phyloP scores from a whole-genome alignment of 2,329 filamentous ascomycete genomes.

The Colletotrichum tropicicola region DNA sequence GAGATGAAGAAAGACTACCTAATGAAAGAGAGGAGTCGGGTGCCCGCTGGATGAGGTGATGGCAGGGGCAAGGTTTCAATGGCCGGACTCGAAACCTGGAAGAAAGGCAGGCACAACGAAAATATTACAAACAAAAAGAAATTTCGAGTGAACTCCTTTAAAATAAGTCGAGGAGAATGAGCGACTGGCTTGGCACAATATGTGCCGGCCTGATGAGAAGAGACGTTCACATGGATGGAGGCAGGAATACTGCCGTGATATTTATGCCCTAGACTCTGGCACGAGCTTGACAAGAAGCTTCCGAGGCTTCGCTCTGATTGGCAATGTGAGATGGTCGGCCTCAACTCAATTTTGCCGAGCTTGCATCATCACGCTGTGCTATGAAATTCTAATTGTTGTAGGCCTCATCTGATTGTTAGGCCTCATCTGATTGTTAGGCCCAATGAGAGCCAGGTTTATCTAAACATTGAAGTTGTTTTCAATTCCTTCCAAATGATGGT shows the following conservation, averaged over 20 bases:
- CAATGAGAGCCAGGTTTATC: no score
- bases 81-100: background rate
- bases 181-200: slow-evolving; percentile 22
- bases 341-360: slow-evolving; percentile 8
- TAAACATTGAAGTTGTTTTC: no score
- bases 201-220: slow-evolving; percentile 34
- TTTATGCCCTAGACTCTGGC: background rate
- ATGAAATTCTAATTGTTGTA: background rate
- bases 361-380: background rate
- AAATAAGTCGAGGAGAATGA: slow-evolving; percentile 12
- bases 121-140: background rate
- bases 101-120: background rate
- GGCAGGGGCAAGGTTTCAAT: background rate
- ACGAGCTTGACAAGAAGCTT: background rate
- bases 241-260: background rate
- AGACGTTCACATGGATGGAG: background rate
- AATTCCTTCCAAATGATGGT: no score
- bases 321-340: background rate
- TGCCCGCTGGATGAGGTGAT: slow-evolving; percentile 11
- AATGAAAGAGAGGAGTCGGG: background rate
- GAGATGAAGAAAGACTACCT: slow-evolving; percentile 26
- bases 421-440: no score
- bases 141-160: background rate
- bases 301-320: background rate
- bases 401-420: background rate